Base-by-base conservation (phyloP, 1,284 basidiomycete species). In the Gymnopus androsaceus region DNA sequence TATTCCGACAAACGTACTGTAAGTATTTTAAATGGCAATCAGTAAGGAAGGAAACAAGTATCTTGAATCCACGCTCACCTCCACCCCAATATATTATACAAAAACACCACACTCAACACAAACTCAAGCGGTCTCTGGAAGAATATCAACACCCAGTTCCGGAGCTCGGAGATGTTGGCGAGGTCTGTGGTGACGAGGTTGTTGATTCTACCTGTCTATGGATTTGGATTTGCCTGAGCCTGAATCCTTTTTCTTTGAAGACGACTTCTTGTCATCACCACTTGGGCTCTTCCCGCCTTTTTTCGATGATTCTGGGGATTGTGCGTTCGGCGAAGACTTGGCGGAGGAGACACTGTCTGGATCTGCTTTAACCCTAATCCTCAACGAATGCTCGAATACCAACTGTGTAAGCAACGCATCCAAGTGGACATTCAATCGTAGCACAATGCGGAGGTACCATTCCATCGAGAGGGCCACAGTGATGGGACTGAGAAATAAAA, bases 361-460 rank as follows among this genome's bases (percentile, higher is more conserved):
- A 28, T 73, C 72, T 0, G 70, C 65, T 59, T 73, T 75, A 71
- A 83, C 74, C 17, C 82, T 73, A 25, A 83, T 74, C 12, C 81
- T 73, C 3, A 85, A 71, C 1, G 82, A 71, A 57, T 85, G 82
- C 56, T 82, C 77, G 65, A 84, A 83, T 1, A 84, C 66, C 3
- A 84, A 76, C 60, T 89, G 82, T 0, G 86, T 88, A 53, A 90
- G 72, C 49, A 90, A 77, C 3, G 78, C 77, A 64, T 90, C 85
- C 8, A 72, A 65, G 34, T 80, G 79, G 14, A 85, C 81, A 8
- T 83, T 70, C 4, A 73, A 73, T 14, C 74, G 68, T 61, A 78
- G 76, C 11, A 69, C 71, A 40, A 79, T 63, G 61, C 75, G 82
- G 37, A 80, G 75, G 57, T 80, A 84, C 74, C 76, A 79, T 57